A percentile compares a stretch with the other conserved stretches of the same genome.
These are phyloP conservation scores for Trichoderma guizhouense DNA, from an alignment of 2,329 filamentous ascomycete species.

Conservation along the genomic window DNA sequence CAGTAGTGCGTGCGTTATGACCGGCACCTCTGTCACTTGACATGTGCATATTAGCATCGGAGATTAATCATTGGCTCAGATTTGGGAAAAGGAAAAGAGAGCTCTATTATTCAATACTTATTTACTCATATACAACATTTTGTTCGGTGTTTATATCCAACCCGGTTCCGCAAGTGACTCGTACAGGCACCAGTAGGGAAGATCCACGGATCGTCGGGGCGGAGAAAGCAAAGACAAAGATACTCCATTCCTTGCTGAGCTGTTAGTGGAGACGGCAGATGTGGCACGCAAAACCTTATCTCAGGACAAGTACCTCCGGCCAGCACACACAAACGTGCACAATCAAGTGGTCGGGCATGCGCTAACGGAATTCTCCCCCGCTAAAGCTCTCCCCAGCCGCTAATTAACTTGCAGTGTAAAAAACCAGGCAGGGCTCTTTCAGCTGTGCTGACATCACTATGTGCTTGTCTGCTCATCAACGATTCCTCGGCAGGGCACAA, in stretches of 20 bases:
- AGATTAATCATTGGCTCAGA: background rate
- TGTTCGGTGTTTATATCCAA: background rate
- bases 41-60: background rate
- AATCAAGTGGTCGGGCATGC: background rate
- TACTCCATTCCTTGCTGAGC: background rate
- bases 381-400: background rate
- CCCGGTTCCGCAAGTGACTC: background rate
- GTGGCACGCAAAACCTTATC: conserved; percentile 5
- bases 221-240: background rate
- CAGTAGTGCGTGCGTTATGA: conserved; percentile 1
- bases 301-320: background rate
- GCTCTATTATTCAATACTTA: background rate
- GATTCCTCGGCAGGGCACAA: background rate
- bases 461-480: background rate
- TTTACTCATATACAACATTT: background rate
- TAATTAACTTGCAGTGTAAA: background rate
- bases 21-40: background rate
- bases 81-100: background rate
- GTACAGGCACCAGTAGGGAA: background rate
- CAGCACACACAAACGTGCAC: background rate
- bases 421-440: background rate
- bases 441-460: conserved; percentile 15
- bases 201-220: background rate
- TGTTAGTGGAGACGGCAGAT: conserved; percentile 6
- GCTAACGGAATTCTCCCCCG: background rate